Evolutionary conservation across 495 filamentous ascomycete genomes (phyloP), one percentile per base, ranked within the genome.

Genomic region (Aspergillus campestris): DNA sequence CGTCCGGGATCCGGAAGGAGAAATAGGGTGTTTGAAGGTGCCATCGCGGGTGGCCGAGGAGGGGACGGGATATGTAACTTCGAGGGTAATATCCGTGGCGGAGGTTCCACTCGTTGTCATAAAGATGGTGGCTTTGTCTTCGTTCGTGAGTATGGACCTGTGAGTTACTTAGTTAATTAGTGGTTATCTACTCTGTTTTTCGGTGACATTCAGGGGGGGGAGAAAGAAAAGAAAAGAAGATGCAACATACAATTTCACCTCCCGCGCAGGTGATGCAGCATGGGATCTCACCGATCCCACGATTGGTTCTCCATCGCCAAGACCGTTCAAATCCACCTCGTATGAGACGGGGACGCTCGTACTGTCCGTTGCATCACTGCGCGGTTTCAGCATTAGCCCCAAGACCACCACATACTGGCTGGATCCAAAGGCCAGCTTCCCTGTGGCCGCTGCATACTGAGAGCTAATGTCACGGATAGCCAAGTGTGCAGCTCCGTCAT

Each of bases 21-120:
- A 44, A 44, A 33, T 44, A 44, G 41, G 41, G 29, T 44, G 41
- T 44, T 33, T 44, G 29, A 44, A 14, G 28, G 28, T 33, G 24
- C 41, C 41, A 13, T 44, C 18, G 12, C 41, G 41, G 7, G 41
- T 44, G 10, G 10, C 34, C 28, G 41, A 44, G 12, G 41, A 31
- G 28, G 41, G 41, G 29, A 44, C 24, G 28, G 41, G 41, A 33
- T 44, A 44, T 44, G 41, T 44, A n/a, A 44, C 24, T 32, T 44
- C 29, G 28, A 44, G 12, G 28, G 41, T 10, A 32, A 31, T 44
- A 14, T 30, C 28, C 29, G 39, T 29, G 15, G 29, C 8, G 15
- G 39, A 6, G 15, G 29, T 28, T 42, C 18, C 15, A 44, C 24
- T 44, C 29, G 10, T 33, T 14, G 32, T 6, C 8, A 13, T 44